phyloP scores from a whole-genome alignment of 371 early-diverging fungal species.

The Mucor piriformis region DNA sequence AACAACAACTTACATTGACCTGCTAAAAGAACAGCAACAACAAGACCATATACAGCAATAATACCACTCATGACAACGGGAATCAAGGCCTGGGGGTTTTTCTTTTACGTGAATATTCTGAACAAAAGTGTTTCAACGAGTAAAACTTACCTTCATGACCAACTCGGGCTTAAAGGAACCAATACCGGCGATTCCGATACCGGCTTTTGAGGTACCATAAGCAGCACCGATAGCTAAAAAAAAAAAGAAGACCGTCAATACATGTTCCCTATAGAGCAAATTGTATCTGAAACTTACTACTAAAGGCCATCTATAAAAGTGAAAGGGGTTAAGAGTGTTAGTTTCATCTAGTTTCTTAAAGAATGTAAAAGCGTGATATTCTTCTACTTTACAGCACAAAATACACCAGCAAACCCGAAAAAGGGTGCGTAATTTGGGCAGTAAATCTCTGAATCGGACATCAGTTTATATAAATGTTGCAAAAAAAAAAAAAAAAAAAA shows the following conservation, averaged over 20 bases:
- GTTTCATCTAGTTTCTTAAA: neutral
- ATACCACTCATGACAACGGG: slow-evolving; percentile 96
- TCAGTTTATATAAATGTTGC: neutral
- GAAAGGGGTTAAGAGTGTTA: slow-evolving; percentile 6
- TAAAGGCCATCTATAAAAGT: slow-evolving; percentile 44
- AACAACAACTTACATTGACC: slow-evolving; percentile 62
- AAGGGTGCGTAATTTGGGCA: slow-evolving; percentile 54
- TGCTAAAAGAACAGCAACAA: slow-evolving; percentile 82
- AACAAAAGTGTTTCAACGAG: neutral
- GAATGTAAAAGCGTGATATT: slow-evolving; percentile 5
- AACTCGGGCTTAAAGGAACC: slow-evolving; percentile 88
- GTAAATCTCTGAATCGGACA: slow-evolving; percentile 41
- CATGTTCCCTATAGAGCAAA: neutral
- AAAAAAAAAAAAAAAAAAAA: slow-evolving; percentile 3
- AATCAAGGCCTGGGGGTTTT: slow-evolving; percentile 76
- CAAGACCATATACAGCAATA: slow-evolving; percentile 90
- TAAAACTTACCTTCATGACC: slow-evolving; percentile 69
- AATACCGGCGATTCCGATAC: slow-evolving; percentile 87
- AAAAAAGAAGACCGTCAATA: slow-evolving; percentile 7
- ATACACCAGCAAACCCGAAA: slow-evolving; percentile 56
- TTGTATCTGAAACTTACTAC: slow-evolving; percentile 30
- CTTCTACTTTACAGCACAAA: slow-evolving; percentile 41
- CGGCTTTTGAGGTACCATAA: slow-evolving; percentile 92
- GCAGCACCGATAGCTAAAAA: slow-evolving; percentile 85
- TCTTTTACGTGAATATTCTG: too few species aligned